Conservation (phyloP, 1,284 basidiomycete genomes). For the Papiliotrema fonsecae region DNA sequence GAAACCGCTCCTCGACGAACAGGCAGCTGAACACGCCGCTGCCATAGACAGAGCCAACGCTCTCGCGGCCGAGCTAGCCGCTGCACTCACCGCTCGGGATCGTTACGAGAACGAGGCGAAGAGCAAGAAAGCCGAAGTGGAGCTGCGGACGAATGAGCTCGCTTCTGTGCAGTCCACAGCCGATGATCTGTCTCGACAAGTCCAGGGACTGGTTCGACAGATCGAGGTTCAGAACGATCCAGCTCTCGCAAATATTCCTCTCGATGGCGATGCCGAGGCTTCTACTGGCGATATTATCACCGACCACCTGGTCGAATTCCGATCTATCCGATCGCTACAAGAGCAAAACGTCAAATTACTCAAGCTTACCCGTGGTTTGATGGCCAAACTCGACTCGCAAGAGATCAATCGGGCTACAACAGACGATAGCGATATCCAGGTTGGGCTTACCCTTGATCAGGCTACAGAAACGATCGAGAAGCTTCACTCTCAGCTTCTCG, state of each 20-base stretch:
- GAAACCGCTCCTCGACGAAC: slow-evolving; percentile 82
- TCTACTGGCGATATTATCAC: slow-evolving; percentile 71
- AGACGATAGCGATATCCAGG: slow-evolving; percentile 60
- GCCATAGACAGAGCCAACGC: slow-evolving; percentile 69
- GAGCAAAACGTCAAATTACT: slow-evolving; percentile 86
- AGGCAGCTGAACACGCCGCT: slow-evolving; percentile 77
- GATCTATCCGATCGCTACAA: slow-evolving; percentile 71
- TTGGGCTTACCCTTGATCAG: slow-evolving; percentile 67
- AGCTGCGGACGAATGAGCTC: slow-evolving; percentile 63
- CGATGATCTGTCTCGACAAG: slow-evolving; percentile 79
- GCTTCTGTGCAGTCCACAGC: slow-evolving; percentile 69
- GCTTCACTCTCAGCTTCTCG: slow-evolving; percentile 67
- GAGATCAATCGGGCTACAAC: slow-evolving; percentile 63
- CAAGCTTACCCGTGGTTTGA: slow-evolving; percentile 73
- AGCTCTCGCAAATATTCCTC: slow-evolving; percentile 64
- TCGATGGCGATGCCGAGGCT: slow-evolving; percentile 53
- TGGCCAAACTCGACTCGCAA: slow-evolving; percentile 68
- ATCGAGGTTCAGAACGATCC: slow-evolving; percentile 77
- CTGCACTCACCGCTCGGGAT: slow-evolving; percentile 63
- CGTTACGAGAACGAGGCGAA: slow-evolving; percentile 27
- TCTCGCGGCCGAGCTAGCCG: slow-evolving; percentile 70
- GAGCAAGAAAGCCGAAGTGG: slow-evolving; percentile 58
- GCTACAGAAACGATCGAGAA: slow-evolving; percentile 79
- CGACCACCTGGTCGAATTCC: slow-evolving; percentile 83
- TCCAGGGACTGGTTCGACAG: slow-evolving; percentile 72